Base-by-base conservation (phyloP, 139 green algal species). In the Marvania coccoides region DNA sequence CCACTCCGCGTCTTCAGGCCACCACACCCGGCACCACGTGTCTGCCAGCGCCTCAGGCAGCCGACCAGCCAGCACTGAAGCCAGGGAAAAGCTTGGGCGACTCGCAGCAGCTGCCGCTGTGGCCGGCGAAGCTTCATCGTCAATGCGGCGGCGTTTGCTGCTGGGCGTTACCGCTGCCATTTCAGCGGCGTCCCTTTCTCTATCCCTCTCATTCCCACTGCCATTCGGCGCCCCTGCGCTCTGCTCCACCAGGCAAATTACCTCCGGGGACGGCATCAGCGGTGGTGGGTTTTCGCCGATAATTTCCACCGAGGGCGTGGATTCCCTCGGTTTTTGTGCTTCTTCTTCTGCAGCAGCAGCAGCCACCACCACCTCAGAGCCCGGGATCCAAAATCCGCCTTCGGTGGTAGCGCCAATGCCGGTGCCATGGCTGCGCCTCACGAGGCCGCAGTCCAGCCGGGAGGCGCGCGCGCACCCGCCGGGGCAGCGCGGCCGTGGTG, bases 1-100 rank as follows among this genome's bases (percentile, higher is more conserved):
- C 87, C 87, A 94, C 28, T 80, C 80, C 4, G 57, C 31, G 58
- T 94, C 87, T 33, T 83, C 83, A 0, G 60, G 45, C 82, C 82
- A 94, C 51, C 74, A 88, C 31, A 94, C 35, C 10, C 78, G 75
- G 70, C 58, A 42, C 34, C 55, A 59, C 48, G 26, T 28, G 29
- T 31, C 48, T 12, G 13, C 51, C 51, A 39, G 13, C 29, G 12
- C 51, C 28, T 12, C 14, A 31, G 51, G 51, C 12, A 60, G 9
- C 45, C 26, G 34, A 31, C 6, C 26, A 55, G 19, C 59, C 42
- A 48, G 42, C 34, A 55, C 7, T 65, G 6, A 31, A 19, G 31
- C n/a, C 7, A 4, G 5, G 19, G 60, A 33, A 9, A 35, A 31
- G n/a, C 13, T 7, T 30, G 47, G 33, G 2, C 10, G 4, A 29